These are phyloP conservation scores for Pelargonium fulgidum DNA, from an alignment of 441 rosid species.

Conservation along the genomic window DNA sequence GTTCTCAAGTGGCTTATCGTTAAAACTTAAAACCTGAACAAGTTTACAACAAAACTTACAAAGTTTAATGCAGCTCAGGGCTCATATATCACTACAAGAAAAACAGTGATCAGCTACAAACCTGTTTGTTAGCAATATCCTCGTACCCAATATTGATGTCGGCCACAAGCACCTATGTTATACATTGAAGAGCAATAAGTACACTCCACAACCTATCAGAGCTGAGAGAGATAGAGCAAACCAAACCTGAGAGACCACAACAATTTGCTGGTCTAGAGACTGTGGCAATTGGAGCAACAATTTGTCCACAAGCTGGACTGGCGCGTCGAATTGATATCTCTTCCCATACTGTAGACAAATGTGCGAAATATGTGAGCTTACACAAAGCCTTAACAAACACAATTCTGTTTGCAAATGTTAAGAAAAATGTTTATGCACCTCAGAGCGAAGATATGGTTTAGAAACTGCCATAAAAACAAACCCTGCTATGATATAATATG, in stretches of 20 bases:
- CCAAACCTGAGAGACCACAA: slow-evolving; percentile 89
- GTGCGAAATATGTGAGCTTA: neutral
- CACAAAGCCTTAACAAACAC: neutral
- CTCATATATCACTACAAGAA: too few relatives aligned
- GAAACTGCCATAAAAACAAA: slow-evolving; percentile 79
- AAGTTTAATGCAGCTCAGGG: too few relatives aligned
- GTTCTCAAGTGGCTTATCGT: slow-evolving; percentile 76
- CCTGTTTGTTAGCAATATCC: too few relatives aligned
- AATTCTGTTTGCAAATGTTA: neutral
- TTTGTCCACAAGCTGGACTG: slow-evolving; percentile 85
- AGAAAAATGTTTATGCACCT: slow-evolving; percentile 39
- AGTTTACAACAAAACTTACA: too few relatives aligned
- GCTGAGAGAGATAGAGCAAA: too few relatives aligned
- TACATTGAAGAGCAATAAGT: too few relatives aligned
- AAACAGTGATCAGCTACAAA: too few relatives aligned
- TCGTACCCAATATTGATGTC: too few relatives aligned
- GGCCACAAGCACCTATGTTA: too few relatives aligned
- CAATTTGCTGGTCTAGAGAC: slow-evolving; percentile 67
- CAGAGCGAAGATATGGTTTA: slow-evolving; percentile 88
- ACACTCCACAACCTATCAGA: too few relatives aligned
- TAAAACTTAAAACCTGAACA: slow-evolving; percentile 68
- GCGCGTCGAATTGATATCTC: slow-evolving; percentile 85
- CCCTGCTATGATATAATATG: slow-evolving; percentile 87
- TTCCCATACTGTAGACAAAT: slow-evolving; percentile 53
- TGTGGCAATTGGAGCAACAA: slow-evolving; percentile 77